Evolutionary conservation across 1,284 basidiomycete genomes (phyloP).

Genomic region (Rhizopogon parksii): DNA sequence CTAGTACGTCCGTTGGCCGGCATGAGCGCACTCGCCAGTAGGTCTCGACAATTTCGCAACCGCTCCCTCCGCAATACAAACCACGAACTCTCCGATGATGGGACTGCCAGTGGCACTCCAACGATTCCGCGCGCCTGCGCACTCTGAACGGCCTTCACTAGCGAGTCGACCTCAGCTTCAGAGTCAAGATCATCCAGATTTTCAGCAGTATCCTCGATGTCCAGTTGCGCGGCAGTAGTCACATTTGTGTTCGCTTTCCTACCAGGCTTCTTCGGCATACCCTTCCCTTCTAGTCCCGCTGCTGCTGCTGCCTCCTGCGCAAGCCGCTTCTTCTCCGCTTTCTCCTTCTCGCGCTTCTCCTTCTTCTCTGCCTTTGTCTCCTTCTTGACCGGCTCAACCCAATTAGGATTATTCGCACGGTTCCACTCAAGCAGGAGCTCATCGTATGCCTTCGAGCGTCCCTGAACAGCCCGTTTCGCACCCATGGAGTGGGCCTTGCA

Average conservation of each 20-base stretch:
- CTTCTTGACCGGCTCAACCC: conserved; percentile 84
- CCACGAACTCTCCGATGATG: conserved; percentile 50
- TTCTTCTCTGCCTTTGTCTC: conserved; percentile 78
- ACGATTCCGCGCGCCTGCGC: conserved; percentile 48
- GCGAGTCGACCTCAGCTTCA: conserved; percentile 59
- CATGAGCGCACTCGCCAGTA: conserved; percentile 51
- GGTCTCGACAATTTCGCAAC: conserved; percentile 59
- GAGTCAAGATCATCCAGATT: conserved; percentile 77
- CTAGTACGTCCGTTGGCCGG: conserved; percentile 20
- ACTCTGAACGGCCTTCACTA: conserved; percentile 46
- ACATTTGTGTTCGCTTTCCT: conserved; percentile 32
- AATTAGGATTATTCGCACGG: conserved; percentile 86
- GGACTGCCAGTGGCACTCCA: conserved; percentile 43
- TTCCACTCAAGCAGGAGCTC: conserved; percentile 91
- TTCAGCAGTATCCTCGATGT: conserved; percentile 57
- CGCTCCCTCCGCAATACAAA: conserved; percentile 72
- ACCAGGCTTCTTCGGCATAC: conserved; percentile 41
- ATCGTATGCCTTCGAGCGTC: conserved; percentile 83
- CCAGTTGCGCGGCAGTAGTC: conserved; percentile 37
- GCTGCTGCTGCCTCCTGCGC: conserved; percentile 61
- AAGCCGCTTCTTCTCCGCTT: conserved; percentile 65
- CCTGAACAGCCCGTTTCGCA: conserved; percentile 87
- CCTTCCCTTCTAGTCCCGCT: conserved; percentile 53
- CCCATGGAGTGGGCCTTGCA: conserved; percentile 99
- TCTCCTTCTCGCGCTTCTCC: conserved; percentile 72